Base-by-base conservation (phyloP, 768 basidiomycete species). In the Boletus huronensis region DNA sequence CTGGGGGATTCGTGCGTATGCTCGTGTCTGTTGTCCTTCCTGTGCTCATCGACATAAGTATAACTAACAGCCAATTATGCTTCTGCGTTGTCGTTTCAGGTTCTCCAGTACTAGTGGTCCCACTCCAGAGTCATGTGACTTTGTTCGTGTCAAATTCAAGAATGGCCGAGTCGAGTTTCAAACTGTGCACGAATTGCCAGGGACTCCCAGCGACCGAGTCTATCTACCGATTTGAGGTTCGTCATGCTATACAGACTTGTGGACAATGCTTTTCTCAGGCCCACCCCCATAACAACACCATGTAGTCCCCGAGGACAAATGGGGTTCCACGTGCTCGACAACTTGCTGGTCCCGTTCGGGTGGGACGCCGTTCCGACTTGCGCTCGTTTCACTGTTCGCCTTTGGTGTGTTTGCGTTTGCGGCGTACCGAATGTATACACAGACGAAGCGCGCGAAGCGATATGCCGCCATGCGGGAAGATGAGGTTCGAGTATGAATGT, bases 171-270 rank as follows among this genome's bases (percentile, higher is more conserved):
- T n/a, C n/a, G n/a, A n/a, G n/a, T n/a, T n/a, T n/a, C n/a, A n/a
- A n/a, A n/a, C n/a, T n/a, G n/a, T n/a, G n/a, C n/a, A n/a, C n/a
- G n/a, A n/a, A n/a, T n/a, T n/a, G n/a, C n/a, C n/a, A n/a, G n/a
- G n/a, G n/a, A n/a, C n/a, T 25, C 23, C 23, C 2, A 25, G 23
- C 23, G 23, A 90, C 88, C 26, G 87, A 90, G 67, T 90, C 91
- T 73, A 84, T 90, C 69, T 88, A 89, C 75, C 81, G 84, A 42
- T 77, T 88, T 42, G 84, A 90, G 81, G 89, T 88, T 61, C n/a
- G 74, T 69, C 21, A 25, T 14, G 17, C 10, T 25, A 13, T 21
- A 1, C 13, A 19, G 16, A 7, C n/a, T 26, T 11, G 8, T 7
- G 14, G 35, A 35, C 35, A 8, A 17, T 17, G 7, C 35, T 17